Conservation (phyloP, 371 early-diverging fungal genomes). For the Racocetra persica region DNA sequence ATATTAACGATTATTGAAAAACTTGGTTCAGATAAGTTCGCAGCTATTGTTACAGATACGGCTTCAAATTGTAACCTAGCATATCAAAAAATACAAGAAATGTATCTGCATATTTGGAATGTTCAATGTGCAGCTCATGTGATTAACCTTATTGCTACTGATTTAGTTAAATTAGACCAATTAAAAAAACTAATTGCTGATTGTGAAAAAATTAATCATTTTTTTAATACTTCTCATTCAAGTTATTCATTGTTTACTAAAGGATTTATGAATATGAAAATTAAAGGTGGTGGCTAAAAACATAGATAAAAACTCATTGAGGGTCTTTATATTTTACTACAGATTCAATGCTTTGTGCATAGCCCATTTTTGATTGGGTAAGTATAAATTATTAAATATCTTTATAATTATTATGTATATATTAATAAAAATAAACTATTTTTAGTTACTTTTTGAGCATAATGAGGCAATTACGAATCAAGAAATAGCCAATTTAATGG, state of each 20-base stretch:
- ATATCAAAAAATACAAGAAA: not conserved
- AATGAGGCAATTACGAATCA: not conserved
- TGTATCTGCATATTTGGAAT: not conserved
- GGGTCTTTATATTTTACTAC: not conserved
- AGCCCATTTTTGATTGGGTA: not conserved
- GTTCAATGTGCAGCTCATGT: not conserved
- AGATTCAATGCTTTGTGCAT: not conserved
- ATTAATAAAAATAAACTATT: not conserved
- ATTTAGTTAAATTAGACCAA: too few species aligned
- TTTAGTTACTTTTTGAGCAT: not conserved
- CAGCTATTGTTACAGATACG: not conserved
- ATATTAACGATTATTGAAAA: not conserved
- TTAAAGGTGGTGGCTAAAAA: not conserved
- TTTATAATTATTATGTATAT: not conserved
- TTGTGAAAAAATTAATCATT: not conserved
- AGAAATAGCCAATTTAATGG: not conserved
- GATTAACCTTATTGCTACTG: not conserved
- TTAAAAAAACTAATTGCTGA: too few species aligned
- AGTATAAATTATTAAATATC: not conserved
- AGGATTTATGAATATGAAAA: not conserved
- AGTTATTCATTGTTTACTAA: not conserved
- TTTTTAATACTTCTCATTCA: not conserved
- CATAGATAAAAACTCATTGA: not conserved
- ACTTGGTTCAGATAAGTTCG: not conserved
- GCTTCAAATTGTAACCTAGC: not conserved